These are phyloP conservation scores for Pseudognaphalium luteoalbum DNA, from an alignment of 129 eudicot species.

Conservation along the genomic window DNA sequence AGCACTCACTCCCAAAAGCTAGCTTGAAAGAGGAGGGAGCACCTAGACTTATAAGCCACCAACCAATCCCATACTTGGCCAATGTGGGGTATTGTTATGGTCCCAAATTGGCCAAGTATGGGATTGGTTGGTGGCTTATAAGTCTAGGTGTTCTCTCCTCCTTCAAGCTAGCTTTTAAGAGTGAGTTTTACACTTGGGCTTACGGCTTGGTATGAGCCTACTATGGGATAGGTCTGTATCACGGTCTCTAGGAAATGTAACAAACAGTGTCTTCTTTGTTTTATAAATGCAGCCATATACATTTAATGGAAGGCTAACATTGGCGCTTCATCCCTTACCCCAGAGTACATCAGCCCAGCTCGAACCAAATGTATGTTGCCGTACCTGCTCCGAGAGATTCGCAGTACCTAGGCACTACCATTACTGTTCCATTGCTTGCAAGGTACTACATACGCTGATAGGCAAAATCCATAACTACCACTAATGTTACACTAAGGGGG, in stretches of 20 bases:
- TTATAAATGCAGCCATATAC: conserved; percentile 52
- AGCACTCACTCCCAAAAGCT: no score
- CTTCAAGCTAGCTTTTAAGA: no score
- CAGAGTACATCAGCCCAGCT: conserved; percentile 42
- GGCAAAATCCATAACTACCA: not conserved
- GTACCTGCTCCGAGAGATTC: conserved; percentile 39
- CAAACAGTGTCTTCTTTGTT: not conserved
- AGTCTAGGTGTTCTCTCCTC: no score
- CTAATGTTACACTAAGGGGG: not conserved
- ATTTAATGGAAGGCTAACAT: conserved; percentile 29
- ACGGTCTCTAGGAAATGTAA: not conserved
- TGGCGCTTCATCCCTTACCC: conserved; percentile 24
- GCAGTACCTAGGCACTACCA: conserved; percentile 30
- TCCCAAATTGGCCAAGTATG: no score
- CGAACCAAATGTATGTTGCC: conserved; percentile 37
- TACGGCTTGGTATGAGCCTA: no score
- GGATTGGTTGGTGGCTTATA: no score
- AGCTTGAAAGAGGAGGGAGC: no score
- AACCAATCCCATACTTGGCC: no score
- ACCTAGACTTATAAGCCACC: no score
- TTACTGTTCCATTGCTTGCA: conserved; percentile 55
- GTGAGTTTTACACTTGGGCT: no score
- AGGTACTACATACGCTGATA: conserved; percentile 34
- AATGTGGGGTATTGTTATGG: no score
- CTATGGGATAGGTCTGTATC: no score